phyloP scores from a whole-genome alignment of 768 basidiomycete genomes.

The Rubroboletus satanas region DNA sequence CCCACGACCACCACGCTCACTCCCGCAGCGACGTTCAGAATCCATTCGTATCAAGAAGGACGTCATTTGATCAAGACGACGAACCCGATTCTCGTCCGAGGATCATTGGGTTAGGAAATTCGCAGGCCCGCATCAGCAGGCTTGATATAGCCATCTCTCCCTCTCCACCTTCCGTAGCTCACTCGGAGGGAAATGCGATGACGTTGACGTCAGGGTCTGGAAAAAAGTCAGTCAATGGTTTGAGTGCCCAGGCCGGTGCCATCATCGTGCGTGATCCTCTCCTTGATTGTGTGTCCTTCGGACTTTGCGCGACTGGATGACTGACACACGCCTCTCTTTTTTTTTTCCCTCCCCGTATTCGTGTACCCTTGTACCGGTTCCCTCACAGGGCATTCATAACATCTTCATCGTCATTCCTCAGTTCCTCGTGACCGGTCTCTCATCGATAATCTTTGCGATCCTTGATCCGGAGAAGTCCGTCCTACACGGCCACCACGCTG shows the following conservation, averaged over 20 bases:
- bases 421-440: constrained; percentile 84
- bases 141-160: constrained; percentile 34
- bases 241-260: constrained; percentile 84
- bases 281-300: neutral
- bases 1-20: neutral
- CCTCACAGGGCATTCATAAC: constrained; percentile 84
- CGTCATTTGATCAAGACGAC: constrained; percentile 7
- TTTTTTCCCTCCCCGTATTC: neutral
- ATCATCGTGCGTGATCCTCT: constrained; percentile 57
- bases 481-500: constrained; percentile 33
- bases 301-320: neutral
- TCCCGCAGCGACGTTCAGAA: neutral
- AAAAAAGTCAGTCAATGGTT: constrained; percentile 26
- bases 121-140: constrained; percentile 47
- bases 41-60: neutral
- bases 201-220: constrained; percentile 5
- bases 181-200: constrained; percentile 20
- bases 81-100: constrained; percentile 14
- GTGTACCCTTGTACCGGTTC: neutral
- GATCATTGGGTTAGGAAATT: constrained; percentile 38
- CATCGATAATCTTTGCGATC: constrained; percentile 82
- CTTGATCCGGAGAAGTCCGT: constrained; percentile 62
- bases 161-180: constrained; percentile 8
- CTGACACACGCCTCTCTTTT: neutral
- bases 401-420: constrained; percentile 93